Evolutionary conservation across 2,329 filamentous ascomycete species (phyloP).

Genomic region (Botrytis porri): DNA sequence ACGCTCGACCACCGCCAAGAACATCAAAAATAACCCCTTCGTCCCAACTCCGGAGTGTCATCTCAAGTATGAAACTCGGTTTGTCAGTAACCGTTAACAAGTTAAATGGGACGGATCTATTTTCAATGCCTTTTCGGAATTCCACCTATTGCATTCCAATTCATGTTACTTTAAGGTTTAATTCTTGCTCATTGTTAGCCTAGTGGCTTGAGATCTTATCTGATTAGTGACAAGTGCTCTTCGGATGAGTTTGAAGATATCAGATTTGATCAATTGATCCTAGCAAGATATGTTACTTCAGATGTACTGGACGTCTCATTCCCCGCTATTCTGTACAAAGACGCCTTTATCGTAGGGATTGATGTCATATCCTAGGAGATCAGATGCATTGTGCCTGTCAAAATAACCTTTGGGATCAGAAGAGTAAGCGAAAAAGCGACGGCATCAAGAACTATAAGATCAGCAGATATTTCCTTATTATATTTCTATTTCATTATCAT

Average conservation of each 20-base stretch:
- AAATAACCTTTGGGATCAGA: not conserved
- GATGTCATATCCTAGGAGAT: not conserved
- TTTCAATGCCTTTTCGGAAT: not conserved
- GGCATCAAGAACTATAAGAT: conserved; percentile 23
- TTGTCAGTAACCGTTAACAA: not conserved
- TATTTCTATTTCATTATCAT: conserved; percentile 28
- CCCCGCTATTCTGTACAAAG: not conserved
- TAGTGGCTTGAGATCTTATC: not conserved
- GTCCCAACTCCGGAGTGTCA: not conserved
- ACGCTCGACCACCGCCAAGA: not conserved
- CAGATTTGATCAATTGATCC: not conserved
- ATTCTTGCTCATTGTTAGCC: not conserved
- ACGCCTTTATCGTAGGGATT: not conserved
- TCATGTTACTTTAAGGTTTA: not conserved
- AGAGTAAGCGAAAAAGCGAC: not conserved
- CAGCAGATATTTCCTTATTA: conserved; percentile 26
- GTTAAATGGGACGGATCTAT: not conserved
- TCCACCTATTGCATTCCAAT: not conserved
- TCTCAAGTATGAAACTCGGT: conserved; percentile 17
- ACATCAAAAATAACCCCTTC: not conserved
- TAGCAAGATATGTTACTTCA: not conserved
- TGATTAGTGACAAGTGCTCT: not conserved
- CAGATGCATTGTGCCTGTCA: not conserved
- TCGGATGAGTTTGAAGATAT: not conserved
- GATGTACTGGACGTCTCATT: conserved; percentile 9